Evolutionary conservation across 2,329 filamentous ascomycete species (phyloP).

Genomic region (Geosmithia flava): DNA sequence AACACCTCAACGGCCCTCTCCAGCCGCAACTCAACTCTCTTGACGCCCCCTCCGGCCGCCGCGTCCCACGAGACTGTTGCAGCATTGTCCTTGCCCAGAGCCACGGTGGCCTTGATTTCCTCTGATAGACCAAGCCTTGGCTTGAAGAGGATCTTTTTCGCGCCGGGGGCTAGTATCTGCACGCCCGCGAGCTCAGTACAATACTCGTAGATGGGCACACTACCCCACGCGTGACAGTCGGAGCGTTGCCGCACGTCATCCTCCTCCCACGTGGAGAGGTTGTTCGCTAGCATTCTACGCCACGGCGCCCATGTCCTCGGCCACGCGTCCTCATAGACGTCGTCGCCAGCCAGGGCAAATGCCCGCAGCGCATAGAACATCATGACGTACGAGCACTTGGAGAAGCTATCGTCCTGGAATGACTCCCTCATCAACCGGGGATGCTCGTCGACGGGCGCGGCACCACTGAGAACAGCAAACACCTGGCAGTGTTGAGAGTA

Average conservation of each 20-base stretch:
- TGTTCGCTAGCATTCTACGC: conserved; percentile 3
- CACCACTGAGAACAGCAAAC: conserved; percentile 19
- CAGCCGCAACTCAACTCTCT: conserved; percentile 5
- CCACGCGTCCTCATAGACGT: conserved; percentile 6
- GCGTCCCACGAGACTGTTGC: conserved; percentile 10
- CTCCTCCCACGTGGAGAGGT: conserved; percentile 8
- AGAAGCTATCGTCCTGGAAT: not conserved
- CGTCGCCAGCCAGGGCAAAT: conserved; percentile 3
- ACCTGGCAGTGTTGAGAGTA: conserved; percentile 21
- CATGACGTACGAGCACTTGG: conserved; percentile 5
- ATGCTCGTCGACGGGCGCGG: conserved; percentile 4
- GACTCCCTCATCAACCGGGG: not conserved
- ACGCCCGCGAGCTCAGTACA: conserved; percentile 6
- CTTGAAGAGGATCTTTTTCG: conserved; percentile 11
- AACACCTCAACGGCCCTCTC: conserved; percentile 5
- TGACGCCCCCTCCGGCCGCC: conserved; percentile 1
- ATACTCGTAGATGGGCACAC: conserved; percentile 9
- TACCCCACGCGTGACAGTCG: conserved; percentile 9
- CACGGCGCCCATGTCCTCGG: conserved; percentile 7
- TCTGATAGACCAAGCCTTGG: conserved; percentile 12
- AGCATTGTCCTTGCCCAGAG: conserved; percentile 10
- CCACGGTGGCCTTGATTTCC: conserved; percentile 10
- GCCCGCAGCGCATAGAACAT: conserved; percentile 8
- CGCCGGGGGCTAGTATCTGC: conserved; percentile 5
- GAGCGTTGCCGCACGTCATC: conserved; percentile 8